These are phyloP conservation scores for Penicillium diatomitis DNA, from an alignment of 495 filamentous ascomycete genomes.

Conservation along the genomic window DNA sequence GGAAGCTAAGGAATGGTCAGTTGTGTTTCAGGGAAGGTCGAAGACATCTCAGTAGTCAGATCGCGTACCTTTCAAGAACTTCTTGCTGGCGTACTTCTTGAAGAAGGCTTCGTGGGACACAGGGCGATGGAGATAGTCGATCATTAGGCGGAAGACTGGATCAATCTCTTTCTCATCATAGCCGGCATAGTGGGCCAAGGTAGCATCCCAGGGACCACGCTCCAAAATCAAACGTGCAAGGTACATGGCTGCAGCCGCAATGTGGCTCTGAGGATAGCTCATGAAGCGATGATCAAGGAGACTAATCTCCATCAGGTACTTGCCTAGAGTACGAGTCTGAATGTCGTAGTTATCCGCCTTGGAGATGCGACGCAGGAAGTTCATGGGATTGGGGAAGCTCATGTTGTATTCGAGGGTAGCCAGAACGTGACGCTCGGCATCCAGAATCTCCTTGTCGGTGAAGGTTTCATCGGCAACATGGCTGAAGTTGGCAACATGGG, in stretches of 20 bases:
- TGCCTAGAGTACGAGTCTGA: conserved; percentile 89
- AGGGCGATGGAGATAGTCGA: conserved; percentile 84
- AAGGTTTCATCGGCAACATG: conserved; percentile 97
- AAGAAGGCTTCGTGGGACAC: conserved; percentile 95
- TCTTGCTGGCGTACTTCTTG: conserved; percentile 98
- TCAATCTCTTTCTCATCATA: conserved; percentile 88
- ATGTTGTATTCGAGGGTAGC: conserved; percentile 90
- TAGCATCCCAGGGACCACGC: conserved; percentile 84
- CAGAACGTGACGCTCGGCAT: conserved; percentile 89
- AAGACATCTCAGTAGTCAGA: not conserved
- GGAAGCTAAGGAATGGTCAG: conserved; percentile 50
- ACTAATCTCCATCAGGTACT: conserved; percentile 98
- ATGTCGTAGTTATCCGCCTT: conserved; percentile 99
- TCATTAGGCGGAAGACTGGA: conserved; percentile 87
- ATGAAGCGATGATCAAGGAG: conserved; percentile 90
- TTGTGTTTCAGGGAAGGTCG: not conserved
- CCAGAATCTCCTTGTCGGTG: conserved; percentile 90
- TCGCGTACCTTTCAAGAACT: conserved; percentile 81
- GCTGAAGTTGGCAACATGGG: conserved; percentile 92
- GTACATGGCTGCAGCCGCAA: conserved; percentile 92
- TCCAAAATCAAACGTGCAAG: conserved; percentile 80
- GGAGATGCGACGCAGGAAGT: conserved; percentile 95
- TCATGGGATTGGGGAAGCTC: conserved; percentile 98
- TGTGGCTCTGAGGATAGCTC: conserved; percentile 72
- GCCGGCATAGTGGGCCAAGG: conserved; percentile 85